Evolutionary conservation across 257 asterid species (phyloP), one percentile per base, ranked within the genome.

Genomic region (Mentha longifolia): DNA sequence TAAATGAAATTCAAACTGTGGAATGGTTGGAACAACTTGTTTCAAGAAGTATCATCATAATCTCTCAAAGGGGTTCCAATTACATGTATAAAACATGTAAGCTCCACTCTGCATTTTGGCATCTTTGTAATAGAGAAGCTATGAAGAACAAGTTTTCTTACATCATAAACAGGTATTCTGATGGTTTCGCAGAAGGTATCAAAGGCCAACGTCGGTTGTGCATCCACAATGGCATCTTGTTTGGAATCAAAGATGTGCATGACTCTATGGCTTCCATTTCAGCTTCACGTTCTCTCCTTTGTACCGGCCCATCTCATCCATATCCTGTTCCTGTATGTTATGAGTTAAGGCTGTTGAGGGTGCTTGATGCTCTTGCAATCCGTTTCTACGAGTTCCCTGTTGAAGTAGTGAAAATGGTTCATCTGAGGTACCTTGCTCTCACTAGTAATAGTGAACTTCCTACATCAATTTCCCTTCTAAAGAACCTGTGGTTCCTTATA

Each of bases 11-110:
- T n/a, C 4, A 15, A 8, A 59, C 46, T 3, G 65, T 59, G 45
- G 65, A 59, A 15, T 59, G 65, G 65, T 31, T 59, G 45, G 65
- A 59, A 8, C 46, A 59, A 12, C 65, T 59, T 35, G 65, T 59
- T 59, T 59, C 28, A 3, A 59, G 45, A 7, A 59, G 46, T 33
- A 15, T 59, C 3, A 58, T 58, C 41, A 58, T 58, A 12, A 30
- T 58, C 42, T 31, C 42, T 3, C 63, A 58, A 20, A 28, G 63
- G 20, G 63, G 63, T 1, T 57, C 63, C 1, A 30, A 14, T 28
- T 57, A 57, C 63, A 19, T 3, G 4, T 20, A 19, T 54, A 54
- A 51, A 51, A 19, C 30, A 0, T 51, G 58, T 51, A 51, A 51
- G 58, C 58, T 51, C 14, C 58, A 51, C 28, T 19, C 28, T 51